Evolutionary conservation across 768 basidiomycete species (phyloP).

Genomic region (Filobasidium wieringae): DNA sequence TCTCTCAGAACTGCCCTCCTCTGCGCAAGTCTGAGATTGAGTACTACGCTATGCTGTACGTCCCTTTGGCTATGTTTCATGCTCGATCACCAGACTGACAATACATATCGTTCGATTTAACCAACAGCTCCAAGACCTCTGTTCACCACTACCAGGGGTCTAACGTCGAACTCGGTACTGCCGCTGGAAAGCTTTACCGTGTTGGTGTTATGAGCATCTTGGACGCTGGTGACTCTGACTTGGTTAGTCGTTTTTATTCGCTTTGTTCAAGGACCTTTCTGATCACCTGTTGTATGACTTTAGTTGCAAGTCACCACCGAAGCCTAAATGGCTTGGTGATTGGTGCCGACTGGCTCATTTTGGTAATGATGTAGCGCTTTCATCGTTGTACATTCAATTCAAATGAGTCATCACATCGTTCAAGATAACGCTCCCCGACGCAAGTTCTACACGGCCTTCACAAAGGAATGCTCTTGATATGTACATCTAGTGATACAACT

Average conservation of each 20-base stretch:
- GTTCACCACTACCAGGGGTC: conserved; percentile 97
- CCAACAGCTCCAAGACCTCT: conserved; percentile 70
- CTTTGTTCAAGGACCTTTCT: no score
- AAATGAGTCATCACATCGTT: no score
- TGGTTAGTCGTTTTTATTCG: conserved; percentile 41
- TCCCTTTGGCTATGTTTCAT: conserved; percentile 4
- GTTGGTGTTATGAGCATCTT: conserved; percentile 97
- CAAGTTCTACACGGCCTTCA: no score
- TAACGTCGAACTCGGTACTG: conserved; percentile 95
- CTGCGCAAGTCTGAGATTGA: conserved; percentile 98
- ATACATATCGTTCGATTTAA: not conserved
- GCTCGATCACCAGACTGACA: not conserved
- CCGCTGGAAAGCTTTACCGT: conserved; percentile 98
- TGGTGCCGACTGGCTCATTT: no score
- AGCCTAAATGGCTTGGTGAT: not conserved
- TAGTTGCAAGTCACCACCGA: not conserved
- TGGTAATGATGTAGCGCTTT: no score
- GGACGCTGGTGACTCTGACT: conserved; percentile 92
- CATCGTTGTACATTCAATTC: no score
- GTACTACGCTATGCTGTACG: conserved; percentile 92
- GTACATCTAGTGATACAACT: no score
- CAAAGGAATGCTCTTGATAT: no score
- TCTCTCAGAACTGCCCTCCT: conserved; percentile 97
- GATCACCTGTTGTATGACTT: not conserved
- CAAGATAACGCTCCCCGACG: no score